These are phyloP conservation scores for Priceomyces carsonii DNA, from an alignment of 805 yeast species.

Conservation along the genomic window DNA sequence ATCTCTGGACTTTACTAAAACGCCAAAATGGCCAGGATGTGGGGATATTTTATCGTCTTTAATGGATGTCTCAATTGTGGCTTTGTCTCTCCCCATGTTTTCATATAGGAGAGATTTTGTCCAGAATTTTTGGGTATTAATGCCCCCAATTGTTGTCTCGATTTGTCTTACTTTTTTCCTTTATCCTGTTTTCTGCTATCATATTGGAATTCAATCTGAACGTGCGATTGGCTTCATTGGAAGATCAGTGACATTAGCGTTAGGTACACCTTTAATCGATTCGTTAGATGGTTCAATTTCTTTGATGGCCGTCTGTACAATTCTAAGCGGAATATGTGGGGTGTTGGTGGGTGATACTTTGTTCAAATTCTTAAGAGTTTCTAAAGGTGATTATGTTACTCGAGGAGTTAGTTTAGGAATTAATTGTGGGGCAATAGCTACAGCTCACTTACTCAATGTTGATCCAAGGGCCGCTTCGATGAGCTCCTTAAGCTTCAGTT, in stretches of 20 bases:
- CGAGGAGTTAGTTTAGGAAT: slow-evolving; percentile 77
- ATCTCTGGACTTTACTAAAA: slow-evolving; percentile 23
- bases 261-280: slow-evolving; percentile 73
- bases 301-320: slow-evolving; percentile 77
- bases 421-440: slow-evolving; percentile 81
- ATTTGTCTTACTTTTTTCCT: slow-evolving; percentile 60
- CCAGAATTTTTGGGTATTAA: slow-evolving; percentile 56
- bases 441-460: slow-evolving; percentile 66
- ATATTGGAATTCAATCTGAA: slow-evolving; percentile 59
- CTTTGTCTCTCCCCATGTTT: slow-evolving; percentile 76
- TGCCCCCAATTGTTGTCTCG: slow-evolving; percentile 59
- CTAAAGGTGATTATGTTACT: slow-evolving; percentile 66
- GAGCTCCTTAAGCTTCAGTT: slow-evolving; percentile 67
- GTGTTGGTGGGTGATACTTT: slow-evolving; percentile 62
- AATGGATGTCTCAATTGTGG: slow-evolving; percentile 77
- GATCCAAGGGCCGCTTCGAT: slow-evolving; percentile 84
- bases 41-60: slow-evolving; percentile 72
- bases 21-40: slow-evolving; percentile 68
- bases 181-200: slow-evolving; percentile 69
- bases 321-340: slow-evolving; percentile 74
- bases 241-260: slow-evolving; percentile 74
- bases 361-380: slow-evolving; percentile 51
- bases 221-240: slow-evolving; percentile 77
- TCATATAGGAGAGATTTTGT: slow-evolving; percentile 65
- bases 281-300: slow-evolving; percentile 69